Conservation (phyloP, 2,329 filamentous ascomycete species). For the Colletotrichum orchidophilum region DNA sequence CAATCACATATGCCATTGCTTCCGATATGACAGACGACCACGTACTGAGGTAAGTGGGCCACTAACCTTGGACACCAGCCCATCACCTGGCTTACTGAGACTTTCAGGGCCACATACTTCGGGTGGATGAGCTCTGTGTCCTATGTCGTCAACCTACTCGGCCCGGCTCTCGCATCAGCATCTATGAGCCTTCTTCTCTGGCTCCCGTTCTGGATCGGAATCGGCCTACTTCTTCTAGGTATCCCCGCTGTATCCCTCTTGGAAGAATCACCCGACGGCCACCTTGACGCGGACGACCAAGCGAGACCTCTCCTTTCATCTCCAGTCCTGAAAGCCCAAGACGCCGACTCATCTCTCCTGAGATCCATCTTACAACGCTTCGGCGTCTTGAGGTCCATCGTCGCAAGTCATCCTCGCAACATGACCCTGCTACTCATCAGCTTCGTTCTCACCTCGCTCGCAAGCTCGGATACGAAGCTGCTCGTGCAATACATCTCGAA, state of each 20-base stretch:
- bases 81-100: background rate
- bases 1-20: slow-evolving; percentile 56
- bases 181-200: slow-evolving; percentile 55
- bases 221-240: slow-evolving; percentile 46
- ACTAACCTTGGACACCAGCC: slow-evolving; percentile 1
- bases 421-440: slow-evolving; percentile 52
- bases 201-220: slow-evolving; percentile 54
- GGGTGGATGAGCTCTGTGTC: slow-evolving; percentile 60
- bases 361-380: slow-evolving; percentile 35
- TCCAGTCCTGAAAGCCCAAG: slow-evolving; percentile 48
- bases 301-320: slow-evolving; percentile 50
- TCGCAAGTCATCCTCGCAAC: slow-evolving; percentile 51
- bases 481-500: slow-evolving; percentile 61
- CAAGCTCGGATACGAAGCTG: slow-evolving; percentile 61
- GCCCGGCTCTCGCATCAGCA: slow-evolving; percentile 55
- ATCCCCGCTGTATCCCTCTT: slow-evolving; percentile 40
- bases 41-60: slow-evolving; percentile 42
- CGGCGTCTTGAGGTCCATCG: slow-evolving; percentile 42
- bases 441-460: slow-evolving; percentile 58
- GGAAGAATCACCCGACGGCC: background rate
- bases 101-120: slow-evolving; percentile 55
- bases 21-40: slow-evolving; percentile 54
- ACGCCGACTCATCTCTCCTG: slow-evolving; percentile 21
- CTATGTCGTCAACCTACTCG: slow-evolving; percentile 56
- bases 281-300: slow-evolving; percentile 42